Evolutionary conservation across 441 rosid genomes (phyloP), one percentile per base, ranked within the genome.

Genomic region (Eutrema salsugineum): DNA sequence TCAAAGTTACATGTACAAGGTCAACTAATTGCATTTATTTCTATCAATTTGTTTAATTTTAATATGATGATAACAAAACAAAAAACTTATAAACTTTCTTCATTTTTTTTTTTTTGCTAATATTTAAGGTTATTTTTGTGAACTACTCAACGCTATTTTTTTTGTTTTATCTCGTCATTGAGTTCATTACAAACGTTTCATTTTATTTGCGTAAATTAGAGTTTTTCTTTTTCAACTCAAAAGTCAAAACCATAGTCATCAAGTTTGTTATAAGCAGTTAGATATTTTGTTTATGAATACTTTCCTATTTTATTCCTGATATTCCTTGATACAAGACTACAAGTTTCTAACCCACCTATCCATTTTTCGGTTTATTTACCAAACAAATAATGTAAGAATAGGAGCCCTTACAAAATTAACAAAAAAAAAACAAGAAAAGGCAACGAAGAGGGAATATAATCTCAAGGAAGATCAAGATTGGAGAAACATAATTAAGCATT

Each of bases 401-500:
- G 6, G 65, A 36, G 56, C 44, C 46, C 65, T 36, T 64, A 63
- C 70, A 43, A 54, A 47, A 36, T 42, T 42, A 55, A 46, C 71
- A 72, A 72, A 11, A 54, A 72, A 71, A 11, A 54, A 71, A 62
- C 55, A 32, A 36, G 58, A 49, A 46, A 55, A 47, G 35, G 64
- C 64, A 72, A 44, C 12, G 57, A 11, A 64, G 0, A 38, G 43
- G 53, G 78, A 67, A 74, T 74, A 63, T 67, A 60, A 67, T 74
- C 73, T 60, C 57, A 54, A 53, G 49, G 63, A 60, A 67, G 47
- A 74, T 66, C 63, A 66, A 60, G 16, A 35, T 27, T 14, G 50
- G 64, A 68, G 68, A 74, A 60, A 73, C 68, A 50, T 74, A n/a
- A n/a, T n/a, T n/a, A 60, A 60, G 68, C 50, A 59, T 66, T 49